Percentiles rank a stretch among this genome's conserved stretches.
phyloP scores from a whole-genome alignment of 805 yeast genomes.

The Myxozyma melibiosi region DNA sequence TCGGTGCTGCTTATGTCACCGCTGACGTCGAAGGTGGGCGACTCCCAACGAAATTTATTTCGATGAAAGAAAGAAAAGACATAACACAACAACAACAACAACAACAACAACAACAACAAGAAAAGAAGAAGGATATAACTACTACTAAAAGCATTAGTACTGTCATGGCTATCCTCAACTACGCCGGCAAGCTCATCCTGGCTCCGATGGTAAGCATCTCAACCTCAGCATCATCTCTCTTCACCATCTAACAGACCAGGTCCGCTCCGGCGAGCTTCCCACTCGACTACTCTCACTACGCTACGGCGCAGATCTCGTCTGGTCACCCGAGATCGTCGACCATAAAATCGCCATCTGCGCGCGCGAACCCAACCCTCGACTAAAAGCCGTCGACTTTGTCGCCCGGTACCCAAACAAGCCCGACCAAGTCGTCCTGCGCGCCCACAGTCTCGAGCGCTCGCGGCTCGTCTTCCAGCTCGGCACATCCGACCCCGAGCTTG shows the following conservation, averaged over 20 bases:
- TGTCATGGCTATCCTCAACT: slow-evolving; percentile 54
- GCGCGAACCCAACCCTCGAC: slow-evolving; percentile 44
- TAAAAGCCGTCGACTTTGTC: slow-evolving; percentile 38
- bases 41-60: too few species aligned
- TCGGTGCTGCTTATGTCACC: too few species aligned
- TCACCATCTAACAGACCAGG: slow-evolving; percentile 41
- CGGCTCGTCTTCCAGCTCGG: slow-evolving; percentile 88
- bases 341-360: slow-evolving; percentile 73
- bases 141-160: not conserved
- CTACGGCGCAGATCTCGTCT: slow-evolving; percentile 91
- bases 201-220: slow-evolving; percentile 77
- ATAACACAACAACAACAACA: too few species aligned
- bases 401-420: slow-evolving; percentile 29
- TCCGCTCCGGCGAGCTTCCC: slow-evolving; percentile 92
- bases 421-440: slow-evolving; percentile 66
- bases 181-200: slow-evolving; percentile 74
- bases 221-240: not conserved
- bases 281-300: slow-evolving; percentile 75
- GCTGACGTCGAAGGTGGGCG: too few species aligned
- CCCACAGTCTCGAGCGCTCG: slow-evolving; percentile 54
- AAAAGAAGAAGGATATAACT: not conserved
- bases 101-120: not conserved
- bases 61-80: too few species aligned
- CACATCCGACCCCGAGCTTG: slow-evolving; percentile 77
- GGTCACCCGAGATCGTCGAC: slow-evolving; percentile 93